These are phyloP conservation scores for Brassica juncea DNA, from an alignment of 345 rosid genomes.

Conservation along the genomic window DNA sequence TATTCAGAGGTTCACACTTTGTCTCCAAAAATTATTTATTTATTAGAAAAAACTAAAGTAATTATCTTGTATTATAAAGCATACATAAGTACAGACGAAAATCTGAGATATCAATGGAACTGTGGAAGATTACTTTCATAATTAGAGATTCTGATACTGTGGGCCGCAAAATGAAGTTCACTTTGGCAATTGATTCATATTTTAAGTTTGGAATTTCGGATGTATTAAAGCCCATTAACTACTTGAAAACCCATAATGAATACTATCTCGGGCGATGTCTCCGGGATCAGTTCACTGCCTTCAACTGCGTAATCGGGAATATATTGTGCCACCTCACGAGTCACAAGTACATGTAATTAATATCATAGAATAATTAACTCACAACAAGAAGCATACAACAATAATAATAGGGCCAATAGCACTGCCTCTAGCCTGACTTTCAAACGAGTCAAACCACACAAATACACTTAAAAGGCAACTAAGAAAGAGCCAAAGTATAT, in stretches of 20 bases:
- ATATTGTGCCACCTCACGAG: neutral
- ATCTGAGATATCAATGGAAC: neutral
- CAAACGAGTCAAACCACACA: constrained; percentile 12
- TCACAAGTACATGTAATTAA: neutral
- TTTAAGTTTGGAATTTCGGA: neutral
- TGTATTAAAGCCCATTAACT: neutral
- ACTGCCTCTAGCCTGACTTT: constrained; percentile 43
- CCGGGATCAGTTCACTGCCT: neutral
- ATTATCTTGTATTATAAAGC: neutral
- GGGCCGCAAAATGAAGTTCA: neutral
- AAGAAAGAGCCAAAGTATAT: constrained; percentile 25
- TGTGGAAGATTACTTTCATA: neutral
- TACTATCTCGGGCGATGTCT: neutral
- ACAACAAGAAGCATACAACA: constrained; percentile 7
- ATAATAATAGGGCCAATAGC: constrained; percentile 25
- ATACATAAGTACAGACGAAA: neutral
- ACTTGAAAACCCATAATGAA: neutral
- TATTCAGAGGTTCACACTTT: neutral
- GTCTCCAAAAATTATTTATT: neutral
- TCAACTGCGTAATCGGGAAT: neutral
- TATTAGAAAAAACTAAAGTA: neutral
- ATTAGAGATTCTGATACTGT: neutral
- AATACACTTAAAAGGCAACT: neutral
- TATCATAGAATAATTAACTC: constrained; percentile 6
- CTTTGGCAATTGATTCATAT: neutral